These are phyloP conservation scores for Lactarius sp. DNA, from an alignment of 768 basidiomycete genomes.

Conservation along the genomic window DNA sequence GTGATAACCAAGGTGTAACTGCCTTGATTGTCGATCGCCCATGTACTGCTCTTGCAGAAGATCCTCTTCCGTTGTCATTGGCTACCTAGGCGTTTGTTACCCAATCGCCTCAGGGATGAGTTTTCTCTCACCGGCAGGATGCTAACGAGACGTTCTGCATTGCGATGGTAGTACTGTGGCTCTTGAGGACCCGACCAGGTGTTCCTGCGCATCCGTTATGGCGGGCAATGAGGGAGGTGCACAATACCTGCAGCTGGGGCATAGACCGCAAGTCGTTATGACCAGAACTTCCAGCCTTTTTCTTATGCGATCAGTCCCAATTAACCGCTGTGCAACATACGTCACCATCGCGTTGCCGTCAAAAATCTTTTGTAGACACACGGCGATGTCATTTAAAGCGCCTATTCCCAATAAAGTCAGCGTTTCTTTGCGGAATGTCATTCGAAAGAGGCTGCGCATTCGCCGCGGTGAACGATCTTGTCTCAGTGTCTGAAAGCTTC, in stretches of 20 bases:
- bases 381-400: background rate
- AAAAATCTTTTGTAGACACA: background rate
- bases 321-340: constrained; percentile 9
- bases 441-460: background rate
- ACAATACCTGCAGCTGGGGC: constrained; percentile 8
- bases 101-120: background rate
- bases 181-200: constrained; percentile 13
- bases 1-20: constrained; percentile 20
- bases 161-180: background rate
- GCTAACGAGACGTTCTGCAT: constrained; percentile 14
- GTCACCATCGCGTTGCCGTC: constrained; percentile 10
- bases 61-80: constrained; percentile 25
- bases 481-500: background rate
- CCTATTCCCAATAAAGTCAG: background rate
- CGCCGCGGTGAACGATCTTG: background rate
- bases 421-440: constrained; percentile 10
- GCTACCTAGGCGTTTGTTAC: constrained; percentile 19
- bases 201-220: constrained; percentile 20
- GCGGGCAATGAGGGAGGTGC: background rate
- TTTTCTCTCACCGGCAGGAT: constrained; percentile 18
- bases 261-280: background rate
- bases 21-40: constrained; percentile 19
- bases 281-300: background rate
- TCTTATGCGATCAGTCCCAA: constrained; percentile 9
- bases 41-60: constrained; percentile 24